phyloP scores from a whole-genome alignment of 2,329 filamentous ascomycete species.

The Graphilbum sp. region DNA sequence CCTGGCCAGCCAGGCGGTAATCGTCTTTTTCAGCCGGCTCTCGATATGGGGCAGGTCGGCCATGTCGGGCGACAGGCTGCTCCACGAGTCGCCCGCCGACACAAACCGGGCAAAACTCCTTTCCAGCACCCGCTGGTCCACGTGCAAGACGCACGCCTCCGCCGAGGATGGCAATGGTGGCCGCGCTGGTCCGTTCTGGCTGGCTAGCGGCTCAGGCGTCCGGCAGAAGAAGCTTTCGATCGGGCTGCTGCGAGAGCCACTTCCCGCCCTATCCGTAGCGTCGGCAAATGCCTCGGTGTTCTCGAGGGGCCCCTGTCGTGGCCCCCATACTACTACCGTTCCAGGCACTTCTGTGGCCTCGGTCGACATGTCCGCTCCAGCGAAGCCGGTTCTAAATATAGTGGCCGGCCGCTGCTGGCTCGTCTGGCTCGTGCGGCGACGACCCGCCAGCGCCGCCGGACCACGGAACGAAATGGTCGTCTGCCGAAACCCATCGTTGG shows the following conservation, averaged over 20 bases:
- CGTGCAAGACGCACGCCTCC: not conserved
- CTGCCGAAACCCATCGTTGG: conserved; percentile 4
- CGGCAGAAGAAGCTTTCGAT: not conserved
- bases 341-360: no score
- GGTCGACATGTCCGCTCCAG: no score
- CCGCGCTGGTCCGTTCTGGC: no score
- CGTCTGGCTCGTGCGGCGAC: no score
- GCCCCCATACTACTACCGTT: no score
- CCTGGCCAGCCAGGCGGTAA: conserved; percentile 5
- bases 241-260: not conserved
- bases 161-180: no score
- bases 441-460: no score
- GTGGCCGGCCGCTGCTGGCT: no score
- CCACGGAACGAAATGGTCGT: conserved; percentile 6
- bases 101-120: not conserved
- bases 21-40: conserved; percentile 2
- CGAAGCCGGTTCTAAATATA: no score
- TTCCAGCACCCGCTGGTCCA: conserved; percentile 1
- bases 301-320: no score
- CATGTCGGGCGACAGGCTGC: conserved; percentile 2
- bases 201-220: no score
- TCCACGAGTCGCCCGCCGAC: not conserved
- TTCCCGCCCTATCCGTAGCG: not conserved
- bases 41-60: conserved; percentile 5
- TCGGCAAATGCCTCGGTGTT: not conserved